Conservation (phyloP, 805 yeast genomes). For the Saccharomycopsis sp. region DNA sequence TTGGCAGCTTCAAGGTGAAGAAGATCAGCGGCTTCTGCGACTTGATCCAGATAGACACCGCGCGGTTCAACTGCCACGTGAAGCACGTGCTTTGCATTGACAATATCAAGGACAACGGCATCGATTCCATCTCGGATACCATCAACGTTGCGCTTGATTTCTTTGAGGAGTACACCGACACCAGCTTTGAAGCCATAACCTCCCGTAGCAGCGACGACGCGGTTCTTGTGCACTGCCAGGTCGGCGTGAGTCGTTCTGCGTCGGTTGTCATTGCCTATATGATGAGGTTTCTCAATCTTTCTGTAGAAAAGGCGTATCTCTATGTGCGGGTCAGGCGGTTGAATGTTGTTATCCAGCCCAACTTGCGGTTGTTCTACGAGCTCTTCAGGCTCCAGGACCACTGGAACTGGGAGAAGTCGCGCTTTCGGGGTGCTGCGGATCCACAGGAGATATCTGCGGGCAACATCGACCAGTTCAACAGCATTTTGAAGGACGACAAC, state of each 20-base stretch:
- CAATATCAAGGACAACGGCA: conserved; percentile 86
- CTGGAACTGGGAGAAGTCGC: neutral
- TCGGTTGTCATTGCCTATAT: conserved; percentile 94
- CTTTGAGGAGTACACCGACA: conserved; percentile 46
- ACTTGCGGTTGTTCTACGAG: conserved; percentile 85
- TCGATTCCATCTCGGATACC: conserved; percentile 57
- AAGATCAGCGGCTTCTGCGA: neutral
- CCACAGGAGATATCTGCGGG: neutral
- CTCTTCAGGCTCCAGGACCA: conserved; percentile 49
- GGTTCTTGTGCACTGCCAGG: conserved; percentile 80
- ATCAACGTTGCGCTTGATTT: conserved; percentile 50
- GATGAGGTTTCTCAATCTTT: conserved; percentile 65
- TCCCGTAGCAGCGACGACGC: conserved; percentile 3
- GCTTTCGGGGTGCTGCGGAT: neutral
- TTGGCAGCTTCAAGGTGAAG: conserved; percentile 36
- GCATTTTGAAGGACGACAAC: neutral
- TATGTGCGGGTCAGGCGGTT: conserved; percentile 85
- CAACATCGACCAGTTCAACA: neutral
- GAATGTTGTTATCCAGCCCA: conserved; percentile 92
- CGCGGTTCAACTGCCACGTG: neutral
- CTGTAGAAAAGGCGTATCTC: conserved; percentile 72
- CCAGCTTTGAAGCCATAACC: conserved; percentile 19
- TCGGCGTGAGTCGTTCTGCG: conserved; percentile 92
- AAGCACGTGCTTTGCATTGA: conserved; percentile 43
- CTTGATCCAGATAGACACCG: neutral